phyloP scores from a whole-genome alignment of 805 yeast species.

The Torulaspora delbrueckii region DNA sequence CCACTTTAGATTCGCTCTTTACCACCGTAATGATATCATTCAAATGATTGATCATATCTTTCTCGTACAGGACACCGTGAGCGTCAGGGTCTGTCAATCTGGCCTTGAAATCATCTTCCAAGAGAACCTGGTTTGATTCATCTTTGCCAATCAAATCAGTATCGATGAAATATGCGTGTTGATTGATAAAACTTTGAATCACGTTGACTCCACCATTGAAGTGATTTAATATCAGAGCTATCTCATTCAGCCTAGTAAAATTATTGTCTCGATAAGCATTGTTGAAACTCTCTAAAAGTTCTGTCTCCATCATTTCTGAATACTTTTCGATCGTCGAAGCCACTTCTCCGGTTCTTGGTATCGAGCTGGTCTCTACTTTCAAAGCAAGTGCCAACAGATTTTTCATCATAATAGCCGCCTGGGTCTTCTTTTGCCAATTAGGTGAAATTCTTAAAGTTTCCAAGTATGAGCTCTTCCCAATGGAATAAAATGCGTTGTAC shows the following conservation, averaged over 20 bases:
- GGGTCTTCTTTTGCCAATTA: conserved; percentile 47
- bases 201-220: conserved; percentile 84
- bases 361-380: conserved; percentile 54
- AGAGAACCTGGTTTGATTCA: conserved; percentile 28
- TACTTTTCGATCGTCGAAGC: conserved; percentile 53
- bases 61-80: conserved; percentile 46
- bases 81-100: conserved; percentile 55
- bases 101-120: conserved; percentile 53
- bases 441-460: conserved; percentile 49
- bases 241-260: conserved; percentile 64
- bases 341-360: conserved; percentile 40
- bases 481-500: conserved; percentile 66
- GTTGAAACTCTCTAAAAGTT: conserved; percentile 64
- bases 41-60: conserved; percentile 47
- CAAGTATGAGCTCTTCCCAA: conserved; percentile 47
- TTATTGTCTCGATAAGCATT: conserved; percentile 68
- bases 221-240: conserved; percentile 67
- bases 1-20: conserved; percentile 66
- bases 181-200: conserved; percentile 74
- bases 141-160: conserved; percentile 32
- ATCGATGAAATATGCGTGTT: conserved; percentile 61
- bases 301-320: conserved; percentile 71
- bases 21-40: conserved; percentile 56
- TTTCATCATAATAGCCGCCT: conserved; percentile 63
- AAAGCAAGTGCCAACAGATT: conserved; percentile 60